Conservation (phyloP, 2,329 filamentous ascomycete genomes). For the Aspergillus persii region DNA sequence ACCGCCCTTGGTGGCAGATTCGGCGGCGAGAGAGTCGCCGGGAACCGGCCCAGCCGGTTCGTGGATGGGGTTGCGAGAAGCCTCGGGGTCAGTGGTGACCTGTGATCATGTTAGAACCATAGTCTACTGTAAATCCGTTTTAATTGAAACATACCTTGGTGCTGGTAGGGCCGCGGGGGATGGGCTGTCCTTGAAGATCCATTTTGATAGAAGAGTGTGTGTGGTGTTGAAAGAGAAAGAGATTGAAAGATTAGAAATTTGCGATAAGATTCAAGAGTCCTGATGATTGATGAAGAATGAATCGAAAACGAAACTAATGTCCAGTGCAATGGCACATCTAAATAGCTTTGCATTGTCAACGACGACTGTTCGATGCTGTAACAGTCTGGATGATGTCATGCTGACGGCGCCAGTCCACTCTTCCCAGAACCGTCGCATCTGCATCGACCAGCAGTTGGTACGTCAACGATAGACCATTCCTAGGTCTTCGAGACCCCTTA, state of each 20-base stretch:
- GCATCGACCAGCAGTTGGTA: neutral
- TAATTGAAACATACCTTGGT: slow-evolving; percentile 33
- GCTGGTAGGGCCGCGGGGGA: slow-evolving; percentile 29
- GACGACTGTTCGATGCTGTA: neutral
- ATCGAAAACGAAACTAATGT: neutral
- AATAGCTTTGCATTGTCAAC: slow-evolving; percentile 15
- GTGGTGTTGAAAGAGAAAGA: neutral
- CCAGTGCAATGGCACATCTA: slow-evolving; percentile 17
- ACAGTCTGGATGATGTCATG: slow-evolving; percentile 29
- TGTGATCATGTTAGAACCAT: slow-evolving; percentile 2
- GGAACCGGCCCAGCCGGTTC: slow-evolving; percentile 65
- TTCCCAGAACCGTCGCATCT: neutral
- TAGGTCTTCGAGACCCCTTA: neutral
- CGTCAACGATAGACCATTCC: neutral
- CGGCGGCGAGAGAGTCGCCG: slow-evolving; percentile 71
- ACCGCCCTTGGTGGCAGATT: slow-evolving; percentile 63
- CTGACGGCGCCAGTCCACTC: slow-evolving; percentile 23
- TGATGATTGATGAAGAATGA: neutral
- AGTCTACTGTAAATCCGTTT: neutral
- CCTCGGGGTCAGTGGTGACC: slow-evolving; percentile 49
- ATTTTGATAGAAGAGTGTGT: slow-evolving; percentile 23
- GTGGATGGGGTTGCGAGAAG: slow-evolving; percentile 50
- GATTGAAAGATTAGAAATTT: neutral
- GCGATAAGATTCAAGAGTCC: neutral
- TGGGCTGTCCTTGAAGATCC: slow-evolving; percentile 42